phyloP scores from a whole-genome alignment of 306 rosid species.

The Prunus padus region DNA sequence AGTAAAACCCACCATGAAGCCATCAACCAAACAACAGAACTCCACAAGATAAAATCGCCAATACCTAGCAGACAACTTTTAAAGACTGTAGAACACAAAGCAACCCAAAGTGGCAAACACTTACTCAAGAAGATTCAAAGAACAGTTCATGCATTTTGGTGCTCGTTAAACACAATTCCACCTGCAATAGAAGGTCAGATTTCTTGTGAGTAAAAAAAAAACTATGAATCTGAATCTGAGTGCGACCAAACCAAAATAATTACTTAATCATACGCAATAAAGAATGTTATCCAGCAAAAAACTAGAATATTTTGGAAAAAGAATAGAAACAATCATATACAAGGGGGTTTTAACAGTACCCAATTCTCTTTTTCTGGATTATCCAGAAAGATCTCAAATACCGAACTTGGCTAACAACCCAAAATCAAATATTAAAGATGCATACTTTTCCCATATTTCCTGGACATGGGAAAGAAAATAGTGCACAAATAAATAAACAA shows the following conservation, averaged over 20 bases:
- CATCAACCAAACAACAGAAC: not conserved
- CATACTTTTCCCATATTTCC: not conserved
- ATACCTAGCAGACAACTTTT: not conserved
- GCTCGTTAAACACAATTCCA: conserved; percentile 10
- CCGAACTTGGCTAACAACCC: conserved; percentile 25
- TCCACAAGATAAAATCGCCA: not conserved
- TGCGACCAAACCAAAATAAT: not conserved
- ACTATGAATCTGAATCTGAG: conserved; percentile 27
- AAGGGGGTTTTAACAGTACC: conserved; percentile 1
- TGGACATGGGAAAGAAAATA: not conserved
- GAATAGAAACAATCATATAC: not conserved
- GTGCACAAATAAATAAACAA: not conserved
- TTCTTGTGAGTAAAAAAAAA: conserved; percentile 22
- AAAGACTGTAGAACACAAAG: not conserved
- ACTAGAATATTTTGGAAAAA: conserved; percentile 21
- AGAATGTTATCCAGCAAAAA: conserved; percentile 30
- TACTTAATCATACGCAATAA: conserved; percentile 20
- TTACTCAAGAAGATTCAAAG: not conserved
- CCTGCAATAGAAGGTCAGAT: conserved; percentile 11
- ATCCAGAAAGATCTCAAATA: conserved; percentile 26
- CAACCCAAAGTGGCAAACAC: not conserved
- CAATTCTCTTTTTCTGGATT: conserved; percentile 6
- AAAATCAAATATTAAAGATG: conserved; percentile 11
- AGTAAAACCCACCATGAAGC: not conserved
- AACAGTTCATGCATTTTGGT: not conserved